Percentiles rank a stretch among this genome's conserved stretches.
Conservation (phyloP, 768 basidiomycete species). For the Leucocoprinus sp. region DNA sequence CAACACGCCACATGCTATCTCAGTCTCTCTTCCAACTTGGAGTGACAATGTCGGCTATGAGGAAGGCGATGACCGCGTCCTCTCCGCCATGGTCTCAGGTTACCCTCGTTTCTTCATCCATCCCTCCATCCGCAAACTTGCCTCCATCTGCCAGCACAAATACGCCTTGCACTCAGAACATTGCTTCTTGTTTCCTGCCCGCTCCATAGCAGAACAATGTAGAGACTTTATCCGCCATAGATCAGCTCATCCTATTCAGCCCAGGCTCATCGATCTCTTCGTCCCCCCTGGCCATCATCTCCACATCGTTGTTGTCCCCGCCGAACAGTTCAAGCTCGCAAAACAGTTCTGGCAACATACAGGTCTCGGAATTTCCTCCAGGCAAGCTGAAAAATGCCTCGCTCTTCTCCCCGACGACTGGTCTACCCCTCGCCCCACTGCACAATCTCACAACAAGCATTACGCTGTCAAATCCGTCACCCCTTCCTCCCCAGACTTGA, state of each 20-base stretch:
- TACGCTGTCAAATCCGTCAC: conserved; percentile 36
- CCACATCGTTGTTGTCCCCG: conserved; percentile 75
- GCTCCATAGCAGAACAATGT: conserved; percentile 64
- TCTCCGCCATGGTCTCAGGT: conserved; percentile 75
- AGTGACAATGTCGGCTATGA: conserved; percentile 87
- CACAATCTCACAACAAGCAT: conserved; percentile 42
- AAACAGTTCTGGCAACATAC: conserved; percentile 97
- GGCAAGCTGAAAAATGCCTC: conserved; percentile 78
- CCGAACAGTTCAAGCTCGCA: conserved; percentile 50
- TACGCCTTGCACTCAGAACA: conserved; percentile 65
- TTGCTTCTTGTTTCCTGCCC: conserved; percentile 75
- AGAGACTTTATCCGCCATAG: conserved; percentile 60
- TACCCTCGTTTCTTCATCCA: conserved; percentile 97
- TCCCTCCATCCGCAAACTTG: conserved; percentile 80
- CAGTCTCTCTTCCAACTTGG: conserved; percentile 94
- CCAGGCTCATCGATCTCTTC: conserved; percentile 61
- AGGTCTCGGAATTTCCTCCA: conserved; percentile 83
- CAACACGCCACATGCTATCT: conserved; percentile 80
- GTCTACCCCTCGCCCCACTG: conserved; percentile 15
- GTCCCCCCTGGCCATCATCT: conserved; percentile 73
- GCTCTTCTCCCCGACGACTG: conserved; percentile 50
- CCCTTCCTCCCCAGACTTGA: conserved; percentile 29
- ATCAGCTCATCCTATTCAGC: conserved; percentile 31
- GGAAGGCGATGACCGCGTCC: conserved; percentile 74
- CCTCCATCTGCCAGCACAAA: conserved; percentile 64